Evolutionary conservation across 306 rosid genomes (phyloP).

Genomic region (Oemleria cerasiformis): DNA sequence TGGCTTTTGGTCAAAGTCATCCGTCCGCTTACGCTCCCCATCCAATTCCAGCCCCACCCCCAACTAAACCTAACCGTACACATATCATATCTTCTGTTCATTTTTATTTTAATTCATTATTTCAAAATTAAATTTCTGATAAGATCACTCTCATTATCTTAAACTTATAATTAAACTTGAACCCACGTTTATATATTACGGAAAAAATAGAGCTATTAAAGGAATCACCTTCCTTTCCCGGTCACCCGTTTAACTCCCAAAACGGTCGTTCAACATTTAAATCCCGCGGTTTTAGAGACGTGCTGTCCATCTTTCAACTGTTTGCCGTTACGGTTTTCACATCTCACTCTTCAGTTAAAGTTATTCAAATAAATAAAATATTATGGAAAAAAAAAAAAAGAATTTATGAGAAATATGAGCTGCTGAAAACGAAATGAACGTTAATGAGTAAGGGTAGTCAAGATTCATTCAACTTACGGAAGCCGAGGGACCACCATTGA

Average conservation of each 20-base stretch:
- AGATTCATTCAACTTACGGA: no score
- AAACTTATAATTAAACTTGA: not conserved
- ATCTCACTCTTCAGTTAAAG: not conserved
- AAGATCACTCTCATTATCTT: conserved; percentile 1
- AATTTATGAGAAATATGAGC: not conserved
- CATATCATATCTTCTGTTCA: no score
- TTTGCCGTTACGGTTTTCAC: not conserved
- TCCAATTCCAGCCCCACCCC: conserved; percentile 9
- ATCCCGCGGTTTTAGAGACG: conserved; percentile 1
- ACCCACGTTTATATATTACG: not conserved
- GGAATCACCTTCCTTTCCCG: not conserved
- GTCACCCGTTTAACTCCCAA: conserved; percentile 20
- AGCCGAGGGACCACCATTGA: not conserved
- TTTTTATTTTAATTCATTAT: not conserved
- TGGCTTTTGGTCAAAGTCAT: conserved; percentile 46
- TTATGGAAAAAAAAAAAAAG: not conserved
- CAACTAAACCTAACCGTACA: conserved; percentile 8
- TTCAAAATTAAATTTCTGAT: not conserved
- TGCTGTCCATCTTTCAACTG: not conserved
- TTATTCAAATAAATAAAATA: not conserved
- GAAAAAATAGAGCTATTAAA: not conserved
- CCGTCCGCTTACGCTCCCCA: conserved; percentile 24
- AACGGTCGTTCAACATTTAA: conserved; percentile 23
- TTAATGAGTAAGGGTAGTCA: not conserved
- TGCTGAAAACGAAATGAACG: not conserved